phyloP scores from a whole-genome alignment of 2,329 filamentous ascomycete genomes.

The Tolypocladium sp. region DNA sequence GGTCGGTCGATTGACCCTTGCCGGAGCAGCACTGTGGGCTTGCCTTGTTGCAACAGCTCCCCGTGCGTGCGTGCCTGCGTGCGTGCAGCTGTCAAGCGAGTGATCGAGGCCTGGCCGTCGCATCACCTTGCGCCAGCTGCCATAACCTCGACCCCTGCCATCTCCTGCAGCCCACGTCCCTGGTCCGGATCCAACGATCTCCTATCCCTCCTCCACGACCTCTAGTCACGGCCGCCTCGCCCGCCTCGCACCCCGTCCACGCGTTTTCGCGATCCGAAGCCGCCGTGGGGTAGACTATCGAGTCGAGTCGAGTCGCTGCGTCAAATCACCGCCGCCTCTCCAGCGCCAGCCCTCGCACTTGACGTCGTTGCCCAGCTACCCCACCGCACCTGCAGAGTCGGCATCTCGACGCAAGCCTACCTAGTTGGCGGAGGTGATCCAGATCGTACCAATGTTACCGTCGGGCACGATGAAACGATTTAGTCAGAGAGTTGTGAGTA shows the following conservation, averaged over 20 bases:
- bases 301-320: neutral
- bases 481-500: slow-evolving; percentile 68
- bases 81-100: neutral
- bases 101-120: neutral
- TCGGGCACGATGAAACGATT: slow-evolving; percentile 68
- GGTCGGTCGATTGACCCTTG: neutral
- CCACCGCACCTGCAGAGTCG: slow-evolving; percentile 11
- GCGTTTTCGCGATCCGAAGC: neutral
- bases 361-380: slow-evolving; percentile 21
- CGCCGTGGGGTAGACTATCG: neutral
- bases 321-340: neutral
- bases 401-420: slow-evolving; percentile 1
- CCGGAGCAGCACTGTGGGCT: neutral
- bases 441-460: neutral
- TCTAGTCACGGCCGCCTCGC: neutral
- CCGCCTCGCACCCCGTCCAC: neutral
- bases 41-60: neutral
- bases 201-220: neutral
- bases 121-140: neutral
- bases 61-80: neutral
- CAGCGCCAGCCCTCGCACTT: slow-evolving; percentile 11
- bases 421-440: neutral
- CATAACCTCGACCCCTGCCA: neutral
- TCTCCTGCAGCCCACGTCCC: neutral
- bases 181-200: neutral